These are phyloP conservation scores for Beauveria australis DNA, from an alignment of 2,329 filamentous ascomycete species.

Conservation along the genomic window DNA sequence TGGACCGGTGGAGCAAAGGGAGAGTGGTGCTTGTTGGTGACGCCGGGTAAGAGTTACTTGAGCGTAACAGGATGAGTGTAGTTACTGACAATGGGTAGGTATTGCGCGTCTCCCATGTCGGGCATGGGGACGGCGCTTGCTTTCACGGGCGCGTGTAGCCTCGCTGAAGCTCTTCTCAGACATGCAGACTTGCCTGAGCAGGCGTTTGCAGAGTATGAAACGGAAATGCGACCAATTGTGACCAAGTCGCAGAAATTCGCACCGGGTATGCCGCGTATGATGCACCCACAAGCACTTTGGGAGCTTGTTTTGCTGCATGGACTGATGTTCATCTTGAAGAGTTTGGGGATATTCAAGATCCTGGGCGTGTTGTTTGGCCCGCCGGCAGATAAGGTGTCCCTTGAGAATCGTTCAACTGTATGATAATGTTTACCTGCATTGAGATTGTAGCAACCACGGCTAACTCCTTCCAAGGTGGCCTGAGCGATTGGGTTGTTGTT, in stretches of 20 bases:
- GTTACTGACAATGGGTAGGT: slow-evolving; percentile 14
- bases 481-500: too few species aligned
- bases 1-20: slow-evolving; percentile 22
- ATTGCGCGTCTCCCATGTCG: slow-evolving; percentile 35
- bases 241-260: slow-evolving; percentile 28
- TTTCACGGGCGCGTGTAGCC: slow-evolving; percentile 39
- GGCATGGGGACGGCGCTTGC: slow-evolving; percentile 41
- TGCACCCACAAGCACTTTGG: slow-evolving; percentile 21
- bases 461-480: too few species aligned
- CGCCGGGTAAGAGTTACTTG: slow-evolving; percentile 23
- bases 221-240: slow-evolving; percentile 31
- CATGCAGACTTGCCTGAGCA: slow-evolving; percentile 17
- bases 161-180: slow-evolving; percentile 37
- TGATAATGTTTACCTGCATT: too few species aligned
- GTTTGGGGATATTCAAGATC: neutral
- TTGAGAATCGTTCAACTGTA: neutral
- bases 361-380: neutral
- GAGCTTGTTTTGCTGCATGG: slow-evolving; percentile 19
- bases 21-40: slow-evolving; percentile 40
- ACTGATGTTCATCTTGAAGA: neutral
- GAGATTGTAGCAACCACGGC: too few species aligned
- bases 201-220: slow-evolving; percentile 32
- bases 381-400: neutral
- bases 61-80: too few species aligned
- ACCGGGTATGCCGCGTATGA: slow-evolving; percentile 18